These are phyloP conservation scores for Penicillium ucsense DNA, from an alignment of 495 filamentous ascomycete genomes.

Conservation along the genomic window DNA sequence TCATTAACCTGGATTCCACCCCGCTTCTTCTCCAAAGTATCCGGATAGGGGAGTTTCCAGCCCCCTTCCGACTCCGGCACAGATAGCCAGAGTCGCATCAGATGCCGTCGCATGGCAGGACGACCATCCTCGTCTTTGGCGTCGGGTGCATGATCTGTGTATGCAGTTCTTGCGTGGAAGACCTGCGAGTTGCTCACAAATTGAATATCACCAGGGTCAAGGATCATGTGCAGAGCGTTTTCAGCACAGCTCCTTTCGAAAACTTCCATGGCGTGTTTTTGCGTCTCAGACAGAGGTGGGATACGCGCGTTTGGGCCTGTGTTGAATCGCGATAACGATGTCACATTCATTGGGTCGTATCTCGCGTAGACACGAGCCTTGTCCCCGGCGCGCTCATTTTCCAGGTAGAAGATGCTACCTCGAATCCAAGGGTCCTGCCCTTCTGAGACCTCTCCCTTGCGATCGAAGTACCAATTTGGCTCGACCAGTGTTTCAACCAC, in stretches of 20 bases:
- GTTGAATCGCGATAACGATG: constrained; percentile 51
- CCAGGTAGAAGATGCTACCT: constrained; percentile 63
- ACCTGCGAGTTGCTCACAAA: constrained; percentile 56
- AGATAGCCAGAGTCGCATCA: constrained; percentile 71
- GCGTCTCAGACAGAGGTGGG: constrained; percentile 50
- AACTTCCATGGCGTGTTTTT: constrained; percentile 47
- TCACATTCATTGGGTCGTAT: constrained; percentile 60
- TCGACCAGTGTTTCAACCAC: constrained; percentile 57
- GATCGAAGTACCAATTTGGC: constrained; percentile 82
- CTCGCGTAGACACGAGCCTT: constrained; percentile 37
- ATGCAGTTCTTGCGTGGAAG: constrained; percentile 56
- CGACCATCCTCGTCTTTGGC: constrained; percentile 19
- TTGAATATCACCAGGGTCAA: constrained; percentile 66
- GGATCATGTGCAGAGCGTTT: constrained; percentile 60
- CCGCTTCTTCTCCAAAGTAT: constrained; percentile 64
- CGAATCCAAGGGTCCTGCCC: constrained; percentile 65
- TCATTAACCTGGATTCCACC: constrained; percentile 77
- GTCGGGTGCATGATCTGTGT: constrained; percentile 46
- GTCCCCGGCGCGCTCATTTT: constrained; percentile 27
- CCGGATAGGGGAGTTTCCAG: constrained; percentile 67
- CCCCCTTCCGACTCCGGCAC: constrained; percentile 69
- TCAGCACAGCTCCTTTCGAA: constrained; percentile 54
- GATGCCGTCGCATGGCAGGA: constrained; percentile 50
- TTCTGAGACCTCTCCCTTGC: constrained; percentile 65
- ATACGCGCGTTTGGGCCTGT: constrained; percentile 39